Evolutionary conservation across 768 basidiomycete genomes (phyloP), one percentile per base, ranked within the genome.

Genomic region (Boletus vinaceobasis): DNA sequence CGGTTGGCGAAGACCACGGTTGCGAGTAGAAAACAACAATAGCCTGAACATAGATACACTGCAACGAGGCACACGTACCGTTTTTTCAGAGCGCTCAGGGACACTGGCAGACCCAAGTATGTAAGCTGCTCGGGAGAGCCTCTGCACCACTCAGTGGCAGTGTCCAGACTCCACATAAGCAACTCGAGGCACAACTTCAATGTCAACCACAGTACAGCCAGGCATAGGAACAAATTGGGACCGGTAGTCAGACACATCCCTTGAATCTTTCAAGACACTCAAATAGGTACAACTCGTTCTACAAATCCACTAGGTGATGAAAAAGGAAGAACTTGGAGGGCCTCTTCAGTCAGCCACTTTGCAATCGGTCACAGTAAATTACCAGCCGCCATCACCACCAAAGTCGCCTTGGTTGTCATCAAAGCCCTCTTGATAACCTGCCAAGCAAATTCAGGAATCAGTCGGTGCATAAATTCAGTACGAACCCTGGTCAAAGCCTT

Each of bases 401-500:
- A 23, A 23, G 23, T 23, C 23, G 23, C 23, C 23, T 23, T 39
- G 46, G 21, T 58, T 51, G 37, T 65, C 37, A 10, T 57, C 56
- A 9, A 35, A 63, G 11, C 69, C 73, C 15, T 71, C 38, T 2
- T 66, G 42, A 31, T 50, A 77, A n/a, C 74, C 75, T 75, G 36
- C 27, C 15, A 35, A 38, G 14, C 33, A 52, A n/a, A 17, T 31
- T 64, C 43, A 65, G 50, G 31, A 43, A 52, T 33, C 21, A 55
- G 52, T 33, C 5, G 8, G 23, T 15, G 23, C 10, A 36, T 14
- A 32, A 60, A 67, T 31, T 40, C 21, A 19, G 43, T 37, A 53
- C 58, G 26, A 32, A 72, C 78, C 77, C 33, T 74, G 58, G 0
- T 78, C 62, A 44, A 64, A 79, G 0, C 66, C 75, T 2, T 63